Evolutionary conservation across 768 basidiomycete genomes (phyloP), one percentile per base, ranked within the genome.

Genomic region (Amanita jacksonii): DNA sequence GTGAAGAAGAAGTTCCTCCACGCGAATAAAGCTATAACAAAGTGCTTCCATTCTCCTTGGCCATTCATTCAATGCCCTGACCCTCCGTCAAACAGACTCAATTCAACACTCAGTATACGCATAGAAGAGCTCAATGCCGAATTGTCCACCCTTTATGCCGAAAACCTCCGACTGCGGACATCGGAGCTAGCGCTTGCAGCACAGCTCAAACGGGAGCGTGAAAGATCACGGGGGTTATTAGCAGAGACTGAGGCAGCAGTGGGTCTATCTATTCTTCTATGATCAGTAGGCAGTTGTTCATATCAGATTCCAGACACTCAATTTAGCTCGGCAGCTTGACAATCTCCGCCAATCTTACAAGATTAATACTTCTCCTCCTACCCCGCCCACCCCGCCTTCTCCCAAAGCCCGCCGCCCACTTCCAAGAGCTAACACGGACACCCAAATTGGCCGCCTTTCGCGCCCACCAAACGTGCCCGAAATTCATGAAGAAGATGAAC

Each of bases 1-100:
- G 87, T 89, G 70, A 89, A 89, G 79, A 87, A 86, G 79, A 89
- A 87, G 67, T 89, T 88, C 55, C 70, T 90, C 16, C 79, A 88
- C 48, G 85, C 86, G 46, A 90, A 90, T 66, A 89, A 88, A 63
- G 87, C 89, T 64, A 90, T 90, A 58, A 88, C 87, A 19, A 90
- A 89, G 86, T 88, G 53, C 30, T 74, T 60, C 22, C n/a, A 0
- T 13, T 31, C 27, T 27, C 20, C 25, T 43, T 31, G 25, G 39
- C 22, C 13, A 18, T 33, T 16, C 15, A 36, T 20, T 15, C 18
- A 18, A 30, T 32, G 27, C 28, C 5, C 30, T 10, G 18, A 28
- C 37, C 45, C 13, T 42, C n/a, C 41, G 19, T 8, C 33, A 40
- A 10, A 5, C 52, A 89, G 86, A 59, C 78, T 89, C 50, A 90